phyloP scores from a whole-genome alignment of 2,329 filamentous ascomycete genomes.

The Plectosphaerella sp. region DNA sequence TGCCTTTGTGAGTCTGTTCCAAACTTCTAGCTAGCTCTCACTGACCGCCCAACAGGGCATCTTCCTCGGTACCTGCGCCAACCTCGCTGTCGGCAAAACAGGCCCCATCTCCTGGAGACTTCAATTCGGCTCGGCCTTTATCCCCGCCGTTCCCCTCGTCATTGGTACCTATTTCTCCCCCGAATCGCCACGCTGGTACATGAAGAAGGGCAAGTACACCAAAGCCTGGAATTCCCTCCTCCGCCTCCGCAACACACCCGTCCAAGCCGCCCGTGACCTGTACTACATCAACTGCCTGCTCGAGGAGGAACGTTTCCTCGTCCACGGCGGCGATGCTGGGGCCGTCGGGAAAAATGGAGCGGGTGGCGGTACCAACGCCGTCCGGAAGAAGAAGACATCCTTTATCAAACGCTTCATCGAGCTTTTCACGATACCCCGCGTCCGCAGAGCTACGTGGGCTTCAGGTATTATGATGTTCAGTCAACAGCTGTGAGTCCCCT shows the following conservation, averaged over 20 bases:
- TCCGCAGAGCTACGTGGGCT: conserved; percentile 59
- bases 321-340: not conserved
- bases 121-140: conserved; percentile 60
- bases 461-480: conserved; percentile 63
- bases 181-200: conserved; percentile 62
- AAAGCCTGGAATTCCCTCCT: conserved; percentile 54
- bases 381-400: conserved; percentile 24
- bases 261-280: conserved; percentile 59
- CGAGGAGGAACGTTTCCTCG: conserved; percentile 26
- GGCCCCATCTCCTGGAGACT: conserved; percentile 59
- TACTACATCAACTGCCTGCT: conserved; percentile 50
- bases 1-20: conserved; percentile 37
- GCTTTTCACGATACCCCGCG: conserved; percentile 52
- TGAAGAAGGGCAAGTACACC: conserved; percentile 53
- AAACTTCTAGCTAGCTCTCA: not conserved
- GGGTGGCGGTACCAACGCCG: conserved; percentile 8
- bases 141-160: conserved; percentile 59
- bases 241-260: conserved; percentile 49
- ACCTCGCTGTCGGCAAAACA: conserved; percentile 55
- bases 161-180: conserved; percentile 55
- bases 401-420: conserved; percentile 46
- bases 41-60: conserved; percentile 21
- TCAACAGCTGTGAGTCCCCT: conserved; percentile 48
- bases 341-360: not conserved
- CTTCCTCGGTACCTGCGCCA: conserved; percentile 50